Base-by-base conservation (phyloP, 2,329 filamentous ascomycete species). In the Seiridium cupressi region DNA sequence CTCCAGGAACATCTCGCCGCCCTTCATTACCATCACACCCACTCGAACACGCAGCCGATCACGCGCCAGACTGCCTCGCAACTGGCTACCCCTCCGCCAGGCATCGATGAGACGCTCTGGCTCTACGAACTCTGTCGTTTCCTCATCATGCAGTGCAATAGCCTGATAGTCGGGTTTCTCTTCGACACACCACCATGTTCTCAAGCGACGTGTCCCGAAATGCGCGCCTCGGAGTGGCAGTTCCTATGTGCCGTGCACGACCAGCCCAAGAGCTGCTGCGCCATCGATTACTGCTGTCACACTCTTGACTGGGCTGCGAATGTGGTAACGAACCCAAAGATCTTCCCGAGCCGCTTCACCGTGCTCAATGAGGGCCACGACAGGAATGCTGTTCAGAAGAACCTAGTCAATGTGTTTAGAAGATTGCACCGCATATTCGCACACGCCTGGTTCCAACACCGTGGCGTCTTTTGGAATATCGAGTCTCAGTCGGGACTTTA, bases 181-280 rank as follows among this genome's bases (percentile, higher is more conserved):
- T 91, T 93, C 72, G 95, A 98, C 76, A 84, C 83, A 48, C 94
- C 94, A 5, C 89, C 94, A 3, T 99, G 95, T 78, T 97, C 92
- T 61, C 86, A 91, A 11, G 82, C 84, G 64, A 97, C 95, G 1
- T 99, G 95, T 71, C 93, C 93, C 38, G 95, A 99, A 77, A 99
- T 99, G 95, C 93, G 95, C 71, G 95, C 95, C 2, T 95, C 91
- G 36, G 94, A 99, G 79, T 99, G 95, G 95, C 95, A 99, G 77
- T 99, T 98, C 71, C 86, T 99, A 53, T 99, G 95, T 78, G 95
- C 95, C 55, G 95, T 98, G 3, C 95, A 99, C 74, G 94, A 98
- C 72, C 90, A 93, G 55, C 95, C 95, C 54, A 98, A 98, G 78
- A 91, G 90, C 69, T 99, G 95, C 80, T 97, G 94, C 76, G 95